A percentile compares a stretch with the other conserved stretches of the same genome.
These are phyloP conservation scores for Trypanosomatidae sp. DNA, from an alignment of 208 protist genomes.

Conservation along the genomic window DNA sequence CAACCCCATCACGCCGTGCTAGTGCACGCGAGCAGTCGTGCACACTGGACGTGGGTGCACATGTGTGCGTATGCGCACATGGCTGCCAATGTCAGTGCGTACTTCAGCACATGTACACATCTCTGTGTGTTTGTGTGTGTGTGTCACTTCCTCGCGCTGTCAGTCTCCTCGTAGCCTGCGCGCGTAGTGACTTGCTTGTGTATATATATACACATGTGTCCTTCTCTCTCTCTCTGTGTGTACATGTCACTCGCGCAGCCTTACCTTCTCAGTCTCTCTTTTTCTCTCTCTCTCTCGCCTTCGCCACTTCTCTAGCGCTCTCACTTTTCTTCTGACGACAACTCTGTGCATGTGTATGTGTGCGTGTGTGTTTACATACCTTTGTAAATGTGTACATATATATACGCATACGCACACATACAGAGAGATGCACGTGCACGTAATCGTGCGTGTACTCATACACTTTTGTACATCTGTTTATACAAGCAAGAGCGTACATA, in stretches of 20 bases:
- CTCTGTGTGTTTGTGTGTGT: background rate
- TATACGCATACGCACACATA: too few species aligned
- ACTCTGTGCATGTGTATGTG: too few species aligned
- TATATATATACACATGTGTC: too few species aligned
- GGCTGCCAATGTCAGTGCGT: background rate
- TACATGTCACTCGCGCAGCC: too few species aligned
- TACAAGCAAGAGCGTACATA: too few species aligned
- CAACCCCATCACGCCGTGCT: conserved; percentile 2
- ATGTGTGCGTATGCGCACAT: background rate
- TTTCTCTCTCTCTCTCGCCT: background rate
- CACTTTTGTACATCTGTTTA: too few species aligned
- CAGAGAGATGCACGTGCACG: too few species aligned
- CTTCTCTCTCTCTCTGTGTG: too few species aligned
- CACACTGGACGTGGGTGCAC: background rate
- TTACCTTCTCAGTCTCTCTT: background rate
- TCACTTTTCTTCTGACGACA: too few species aligned
- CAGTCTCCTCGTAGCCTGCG: background rate
- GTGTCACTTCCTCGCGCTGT: background rate
- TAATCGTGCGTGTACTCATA: too few species aligned
- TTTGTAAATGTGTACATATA: too few species aligned
- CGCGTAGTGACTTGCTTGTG: background rate
- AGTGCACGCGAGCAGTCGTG: background rate
- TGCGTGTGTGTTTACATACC: too few species aligned
- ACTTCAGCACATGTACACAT: background rate
- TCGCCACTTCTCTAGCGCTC: background rate